Conservation (phyloP, 331 rosid genomes). For the Quercus phellos region DNA sequence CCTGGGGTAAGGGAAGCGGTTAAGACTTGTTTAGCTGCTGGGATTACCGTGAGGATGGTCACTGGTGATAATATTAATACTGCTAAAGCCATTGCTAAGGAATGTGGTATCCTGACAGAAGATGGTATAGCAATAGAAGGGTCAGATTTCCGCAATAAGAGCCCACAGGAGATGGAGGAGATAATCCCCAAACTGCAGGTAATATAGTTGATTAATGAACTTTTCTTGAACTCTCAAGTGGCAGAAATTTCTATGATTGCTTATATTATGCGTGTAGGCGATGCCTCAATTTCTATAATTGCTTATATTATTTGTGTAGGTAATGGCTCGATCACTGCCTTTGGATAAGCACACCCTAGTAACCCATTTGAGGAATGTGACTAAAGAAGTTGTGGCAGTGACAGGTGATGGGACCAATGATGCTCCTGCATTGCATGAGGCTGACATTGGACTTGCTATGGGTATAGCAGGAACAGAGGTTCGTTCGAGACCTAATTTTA, state of each 20-base stretch:
- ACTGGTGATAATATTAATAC: conserved; percentile 91
- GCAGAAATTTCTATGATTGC: neutral
- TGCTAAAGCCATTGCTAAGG: conserved; percentile 92
- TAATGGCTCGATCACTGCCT: conserved; percentile 93
- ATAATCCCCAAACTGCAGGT: conserved; percentile 88
- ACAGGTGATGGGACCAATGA: conserved; percentile 97
- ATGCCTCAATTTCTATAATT: conserved; percentile 48
- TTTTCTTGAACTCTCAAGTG: neutral
- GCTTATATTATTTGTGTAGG: conserved; percentile 43
- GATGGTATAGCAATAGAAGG: conserved; percentile 90
- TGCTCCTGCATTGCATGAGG: conserved; percentile 94
- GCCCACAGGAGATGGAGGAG: conserved; percentile 49
- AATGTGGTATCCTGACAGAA: conserved; percentile 86
- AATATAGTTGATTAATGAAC: neutral
- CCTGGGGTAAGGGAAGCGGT: conserved; percentile 86
- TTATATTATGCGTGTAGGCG: conserved; percentile 45
- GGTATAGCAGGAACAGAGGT: conserved; percentile 98
- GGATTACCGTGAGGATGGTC: conserved; percentile 77
- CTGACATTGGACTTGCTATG: conserved; percentile 96
- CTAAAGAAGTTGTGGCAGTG: conserved; percentile 83
- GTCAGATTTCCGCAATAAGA: conserved; percentile 63
- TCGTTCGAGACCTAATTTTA: conserved; percentile 16
- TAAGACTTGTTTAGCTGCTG: conserved; percentile 68
- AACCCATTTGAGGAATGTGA: conserved; percentile 50
- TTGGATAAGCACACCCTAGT: conserved; percentile 84